Conservation (phyloP, 306 rosid genomes). For the Sechiopsis laciniata region DNA sequence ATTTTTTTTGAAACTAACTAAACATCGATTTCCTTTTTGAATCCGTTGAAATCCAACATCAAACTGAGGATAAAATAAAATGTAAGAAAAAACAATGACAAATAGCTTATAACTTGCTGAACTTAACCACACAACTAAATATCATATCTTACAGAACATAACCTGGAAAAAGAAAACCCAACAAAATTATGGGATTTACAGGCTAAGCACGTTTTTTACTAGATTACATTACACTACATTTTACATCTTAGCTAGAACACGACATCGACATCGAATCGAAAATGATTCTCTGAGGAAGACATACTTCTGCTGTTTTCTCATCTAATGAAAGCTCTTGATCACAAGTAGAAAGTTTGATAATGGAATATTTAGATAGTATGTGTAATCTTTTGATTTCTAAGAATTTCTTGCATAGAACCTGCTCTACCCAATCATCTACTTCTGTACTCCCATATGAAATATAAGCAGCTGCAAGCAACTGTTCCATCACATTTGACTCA, state of each 20-base stretch:
- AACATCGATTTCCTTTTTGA: not conserved
- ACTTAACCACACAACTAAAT: conserved; percentile 13
- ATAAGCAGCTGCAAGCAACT: conserved; percentile 62
- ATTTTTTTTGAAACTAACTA: not conserved
- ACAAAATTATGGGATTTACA: conserved; percentile 41
- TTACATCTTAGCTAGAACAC: conserved; percentile 34
- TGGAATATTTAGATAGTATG: conserved; percentile 36
- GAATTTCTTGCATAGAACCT: conserved; percentile 56
- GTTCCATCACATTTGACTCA: conserved; percentile 54
- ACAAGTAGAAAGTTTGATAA: conserved; percentile 48
- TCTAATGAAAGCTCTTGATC: conserved; percentile 28
- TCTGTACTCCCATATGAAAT: conserved; percentile 40
- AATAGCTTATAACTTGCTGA: conserved; percentile 16
- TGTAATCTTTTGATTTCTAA: conserved; percentile 44
- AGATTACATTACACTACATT: conserved; percentile 30
- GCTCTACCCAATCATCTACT: conserved; percentile 73
- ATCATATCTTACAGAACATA: conserved; percentile 42
- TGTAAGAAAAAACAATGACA: not conserved
- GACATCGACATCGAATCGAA: conserved; percentile 43
- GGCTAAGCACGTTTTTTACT: conserved; percentile 20
- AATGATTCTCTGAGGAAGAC: conserved; percentile 56
- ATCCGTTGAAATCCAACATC: not conserved
- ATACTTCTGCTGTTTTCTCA: conserved; percentile 38
- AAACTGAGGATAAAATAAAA: not conserved
- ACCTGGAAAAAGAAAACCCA: conserved; percentile 32